phyloP scores from a whole-genome alignment of 2,329 filamentous ascomycete species.

The Xylariaceae sp. region DNA sequence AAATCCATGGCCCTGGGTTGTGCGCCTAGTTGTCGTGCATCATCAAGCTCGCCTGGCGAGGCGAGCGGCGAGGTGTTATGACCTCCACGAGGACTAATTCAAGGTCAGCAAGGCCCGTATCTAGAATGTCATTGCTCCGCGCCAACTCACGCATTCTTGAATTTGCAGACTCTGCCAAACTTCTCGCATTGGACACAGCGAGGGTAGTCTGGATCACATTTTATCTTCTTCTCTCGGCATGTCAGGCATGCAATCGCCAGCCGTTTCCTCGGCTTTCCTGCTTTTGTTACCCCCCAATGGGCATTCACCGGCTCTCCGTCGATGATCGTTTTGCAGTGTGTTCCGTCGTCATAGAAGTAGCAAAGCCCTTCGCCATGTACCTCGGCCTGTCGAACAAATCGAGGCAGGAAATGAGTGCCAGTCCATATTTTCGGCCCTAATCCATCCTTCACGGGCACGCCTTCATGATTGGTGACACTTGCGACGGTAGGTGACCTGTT shows the following conservation, averaged over 20 bases:
- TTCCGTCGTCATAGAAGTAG: slow-evolving; percentile 83
- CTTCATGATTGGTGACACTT: slow-evolving; percentile 35
- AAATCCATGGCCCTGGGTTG: slow-evolving; percentile 32
- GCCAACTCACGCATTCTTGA: slow-evolving; percentile 73
- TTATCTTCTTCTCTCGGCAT: slow-evolving; percentile 96
- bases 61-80: slow-evolving; percentile 54
- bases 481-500: slow-evolving; percentile 27
- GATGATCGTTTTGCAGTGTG: slow-evolving; percentile 76
- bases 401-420: slow-evolving; percentile 62
- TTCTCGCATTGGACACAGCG: slow-evolving; percentile 92
- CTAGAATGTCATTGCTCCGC: too few relatives aligned
- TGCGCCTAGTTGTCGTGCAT: slow-evolving; percentile 32
- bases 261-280: slow-evolving; percentile 86
- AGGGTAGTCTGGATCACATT: slow-evolving; percentile 83
- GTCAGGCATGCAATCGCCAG: slow-evolving; percentile 80
- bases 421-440: slow-evolving; percentile 67
- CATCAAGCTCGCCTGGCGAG: slow-evolving; percentile 47
- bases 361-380: slow-evolving; percentile 76
- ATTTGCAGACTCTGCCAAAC: slow-evolving; percentile 79
- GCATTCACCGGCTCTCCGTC: slow-evolving; percentile 86
- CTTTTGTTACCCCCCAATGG: slow-evolving; percentile 91
- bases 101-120: slow-evolving; percentile 11
- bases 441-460: slow-evolving; percentile 50
- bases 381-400: slow-evolving; percentile 59
- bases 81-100: slow-evolving; percentile 49